Evolutionary conservation across 768 basidiomycete genomes (phyloP), one percentile per base, ranked within the genome.

Genomic region (Mycena metata): DNA sequence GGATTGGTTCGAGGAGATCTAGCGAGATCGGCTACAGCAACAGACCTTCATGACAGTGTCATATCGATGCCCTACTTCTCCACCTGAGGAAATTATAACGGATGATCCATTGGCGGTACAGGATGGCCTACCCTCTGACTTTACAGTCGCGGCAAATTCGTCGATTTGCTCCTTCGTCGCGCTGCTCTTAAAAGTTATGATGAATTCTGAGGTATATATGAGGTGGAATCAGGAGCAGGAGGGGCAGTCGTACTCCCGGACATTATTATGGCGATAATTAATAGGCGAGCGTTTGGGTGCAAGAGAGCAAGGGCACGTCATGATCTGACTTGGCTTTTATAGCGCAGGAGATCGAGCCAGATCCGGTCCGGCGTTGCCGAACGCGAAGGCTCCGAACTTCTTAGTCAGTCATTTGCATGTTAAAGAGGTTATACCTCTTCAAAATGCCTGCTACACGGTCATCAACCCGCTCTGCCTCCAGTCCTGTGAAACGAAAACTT

Each of bases 121-220:
- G 58, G 66, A 84, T 12, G 15, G 57, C 64, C 57, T 50, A 47
- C 87, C 86, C 59, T 82, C 80, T 7, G 54, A 66, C 23, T 73
- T 70, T 13, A 89, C 81, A 2, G 81, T 75, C 0, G 77, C 66
- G 9, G 76, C 80, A 65, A 82, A 88, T 52, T 83, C 70, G 39
- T 84, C 71, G 39, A 89, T 80, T 59, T 83, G 74, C 11, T 81
- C 83, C 42, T 77, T 56, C 30, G 83, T 74, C 45, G 81, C 86
- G n/a, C n/a, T n/a, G n/a, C n/a, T n/a, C n/a, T n/a, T n/a, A n/a
- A n/a, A n/a, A n/a, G n/a, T n/a, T n/a, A 90, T 83, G 60, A 89
- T 88, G 72, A 82, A 89, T 69, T 77, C 88, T 89, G 39, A 1
- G 15, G 23, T 0, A n/a, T 46, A 30, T 15, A 42, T 59, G 23